Conservation (phyloP, 2,329 filamentous ascomycete genomes). For the Microascus cirrosus region DNA sequence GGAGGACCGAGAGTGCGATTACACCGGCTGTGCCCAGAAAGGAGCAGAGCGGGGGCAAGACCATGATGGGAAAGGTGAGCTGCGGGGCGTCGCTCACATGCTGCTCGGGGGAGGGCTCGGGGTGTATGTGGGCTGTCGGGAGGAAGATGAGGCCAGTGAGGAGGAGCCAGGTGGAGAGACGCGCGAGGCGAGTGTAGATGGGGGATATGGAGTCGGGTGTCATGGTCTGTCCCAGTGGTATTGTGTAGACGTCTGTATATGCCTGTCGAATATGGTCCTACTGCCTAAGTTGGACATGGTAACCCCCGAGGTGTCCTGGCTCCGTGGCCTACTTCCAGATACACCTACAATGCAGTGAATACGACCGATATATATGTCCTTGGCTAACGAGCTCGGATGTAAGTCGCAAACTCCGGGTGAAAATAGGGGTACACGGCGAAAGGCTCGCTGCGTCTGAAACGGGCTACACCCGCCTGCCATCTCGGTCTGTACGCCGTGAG, state of each 20-base stretch:
- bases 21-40: neutral
- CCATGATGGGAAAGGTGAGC: neutral
- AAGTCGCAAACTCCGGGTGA: too few relatives aligned
- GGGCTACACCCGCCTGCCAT: neutral
- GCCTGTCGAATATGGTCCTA: neutral
- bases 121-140: neutral
- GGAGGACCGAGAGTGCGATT: neutral
- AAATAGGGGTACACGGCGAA: neutral
- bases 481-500: neutral
- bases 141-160: slow-evolving; percentile 1
- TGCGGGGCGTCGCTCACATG: neutral
- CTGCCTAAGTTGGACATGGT: neutral
- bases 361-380: neutral
- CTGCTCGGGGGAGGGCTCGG: neutral
- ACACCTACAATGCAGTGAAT: neutral
- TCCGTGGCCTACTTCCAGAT: neutral
- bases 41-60: slow-evolving; percentile 1
- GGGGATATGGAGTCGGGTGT: neutral
- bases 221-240: neutral
- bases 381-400: neutral
- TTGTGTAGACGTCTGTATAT: neutral
- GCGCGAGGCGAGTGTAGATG: neutral
- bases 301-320: neutral
- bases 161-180: slow-evolving; percentile 2
- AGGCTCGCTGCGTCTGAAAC: neutral